Base-by-base conservation (phyloP, 1,139 yeast genomes). In the Suhomyces choctaworum region DNA sequence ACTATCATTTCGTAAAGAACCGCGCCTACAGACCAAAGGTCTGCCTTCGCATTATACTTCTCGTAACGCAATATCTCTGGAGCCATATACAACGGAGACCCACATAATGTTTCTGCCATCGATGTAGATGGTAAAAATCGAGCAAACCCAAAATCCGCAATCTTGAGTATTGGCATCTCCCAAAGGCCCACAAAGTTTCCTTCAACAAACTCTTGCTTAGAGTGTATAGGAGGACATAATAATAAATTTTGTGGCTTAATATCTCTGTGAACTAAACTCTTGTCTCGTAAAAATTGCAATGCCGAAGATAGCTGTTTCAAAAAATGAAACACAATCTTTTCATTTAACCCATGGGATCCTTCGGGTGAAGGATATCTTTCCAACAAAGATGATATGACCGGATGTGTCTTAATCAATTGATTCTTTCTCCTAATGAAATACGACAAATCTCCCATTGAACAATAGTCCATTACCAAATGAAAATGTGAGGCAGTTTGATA, bases 61-160 rank as follows among this genome's bases (percentile, higher is more conserved):
- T 94, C 97, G 56, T 88, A 89, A 44, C 95, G 73, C 50, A 92
- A 70, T 32, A 92, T 94, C 60, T 92, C 98, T 0, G 98, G 98
- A 0, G 98, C 98, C 98, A 92, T 92, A 60, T 94, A 92, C 30
- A 92, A 66, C 1, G 98, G 98, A 8, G 96, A 87, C 1, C 98
- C 98, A 69, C 98, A 92, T 45, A 92, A 68, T 3, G 98, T 92
- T 59, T 92, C 98, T 1, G 98, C 97, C 76, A 94, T 73, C 2
- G 96, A 82, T 1, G 96, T 85, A 30, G 86, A 81, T 7, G 97
- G 97, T 46, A 92, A 70, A 54, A 89, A 86, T 44, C 98, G 73
- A 5, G 98, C 98, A 66, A 92, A 94, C 1, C 98, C 98, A 62
- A 92, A 92, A 64, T 92, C 98, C 12, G 98, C 98, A 42, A 92